phyloP scores from a whole-genome alignment of 768 basidiomycete species.

The Tulasnella sp. region DNA sequence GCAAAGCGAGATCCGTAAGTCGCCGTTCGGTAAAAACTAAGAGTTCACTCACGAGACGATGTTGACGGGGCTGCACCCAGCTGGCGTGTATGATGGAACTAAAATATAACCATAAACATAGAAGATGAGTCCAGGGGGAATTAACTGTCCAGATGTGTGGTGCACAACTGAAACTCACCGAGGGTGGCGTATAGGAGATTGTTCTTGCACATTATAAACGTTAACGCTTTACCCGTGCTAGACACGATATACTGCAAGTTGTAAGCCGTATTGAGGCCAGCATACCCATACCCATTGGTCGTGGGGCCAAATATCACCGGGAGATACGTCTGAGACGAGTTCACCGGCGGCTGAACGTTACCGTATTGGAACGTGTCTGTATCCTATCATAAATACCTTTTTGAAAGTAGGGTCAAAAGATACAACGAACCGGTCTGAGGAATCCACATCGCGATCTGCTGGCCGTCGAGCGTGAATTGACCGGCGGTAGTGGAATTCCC shows the following conservation, averaged over 20 bases:
- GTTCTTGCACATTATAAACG: constrained; percentile 49
- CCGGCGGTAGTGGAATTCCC: neutral
- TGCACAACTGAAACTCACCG: constrained; percentile 29
- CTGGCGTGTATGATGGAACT: constrained; percentile 40
- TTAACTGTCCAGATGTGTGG: neutral
- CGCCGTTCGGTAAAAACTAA: no score
- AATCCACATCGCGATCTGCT: constrained; percentile 37
- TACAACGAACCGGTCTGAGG: constrained; percentile 33
- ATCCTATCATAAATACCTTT: constrained; percentile 9
- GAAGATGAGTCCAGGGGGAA: neutral
- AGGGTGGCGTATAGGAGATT: constrained; percentile 44
- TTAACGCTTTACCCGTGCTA: constrained; percentile 33
- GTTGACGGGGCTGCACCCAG: constrained; percentile 39
- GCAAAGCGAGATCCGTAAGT: no score
- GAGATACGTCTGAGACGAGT: constrained; percentile 40
- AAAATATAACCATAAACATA: constrained; percentile 25
- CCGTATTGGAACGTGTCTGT: constrained; percentile 30
- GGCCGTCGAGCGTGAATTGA: no score
- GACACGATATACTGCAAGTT: constrained; percentile 45
- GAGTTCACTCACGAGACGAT: no score
- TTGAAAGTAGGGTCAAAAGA: no score
- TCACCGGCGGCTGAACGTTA: constrained; percentile 36
- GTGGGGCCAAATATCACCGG: constrained; percentile 41
- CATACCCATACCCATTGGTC: constrained; percentile 36
- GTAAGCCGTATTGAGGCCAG: constrained; percentile 46